Evolutionary conservation across 352 stramenopile species (phyloP).

Genomic region (Phytophthora boehmeriae): DNA sequence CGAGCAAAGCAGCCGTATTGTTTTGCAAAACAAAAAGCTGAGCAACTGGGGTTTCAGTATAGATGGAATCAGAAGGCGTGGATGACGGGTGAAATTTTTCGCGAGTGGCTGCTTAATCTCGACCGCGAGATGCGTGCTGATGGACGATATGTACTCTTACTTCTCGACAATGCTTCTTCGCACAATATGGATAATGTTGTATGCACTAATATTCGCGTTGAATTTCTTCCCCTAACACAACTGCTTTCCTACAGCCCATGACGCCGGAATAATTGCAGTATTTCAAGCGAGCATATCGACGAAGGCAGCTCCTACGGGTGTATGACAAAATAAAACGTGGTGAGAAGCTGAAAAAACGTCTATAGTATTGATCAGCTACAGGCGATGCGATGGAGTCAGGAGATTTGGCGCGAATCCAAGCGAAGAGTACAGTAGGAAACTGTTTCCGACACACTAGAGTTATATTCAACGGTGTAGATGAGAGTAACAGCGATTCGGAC

Average conservation of each 20-base stretch:
- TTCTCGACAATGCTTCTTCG: conserved; percentile 16
- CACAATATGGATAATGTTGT: background rate
- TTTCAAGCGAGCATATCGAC: conserved; percentile 17
- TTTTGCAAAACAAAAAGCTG: conserved; percentile 1
- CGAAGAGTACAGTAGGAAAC: conserved; percentile 8
- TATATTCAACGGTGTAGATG: conserved; percentile 13
- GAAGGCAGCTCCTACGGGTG: too few species aligned
- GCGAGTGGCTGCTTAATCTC: conserved; percentile 9
- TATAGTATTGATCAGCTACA: too few species aligned
- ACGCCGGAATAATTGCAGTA: conserved; percentile 9
- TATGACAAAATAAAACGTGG: too few species aligned
- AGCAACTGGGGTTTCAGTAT: conserved; percentile 13
- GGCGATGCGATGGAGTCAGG: conserved; percentile 6
- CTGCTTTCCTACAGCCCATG: conserved; percentile 7
- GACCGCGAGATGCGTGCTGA: conserved; percentile 10
- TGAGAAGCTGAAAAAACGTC: too few species aligned
- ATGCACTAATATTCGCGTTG: conserved; percentile 7
- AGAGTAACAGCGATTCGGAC: conserved; percentile 5
- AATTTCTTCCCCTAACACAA: conserved; percentile 12
- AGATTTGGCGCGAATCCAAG: conserved; percentile 9
- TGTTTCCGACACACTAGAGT: conserved; percentile 23
- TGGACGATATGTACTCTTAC: conserved; percentile 1
- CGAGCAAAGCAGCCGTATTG: conserved; percentile 4
- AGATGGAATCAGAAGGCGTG: conserved; percentile 11
- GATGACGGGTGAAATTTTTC: conserved; percentile 12